Evolutionary conservation across 73 alveolate genomes (phyloP).

Genomic region (Diophrys sp.): DNA sequence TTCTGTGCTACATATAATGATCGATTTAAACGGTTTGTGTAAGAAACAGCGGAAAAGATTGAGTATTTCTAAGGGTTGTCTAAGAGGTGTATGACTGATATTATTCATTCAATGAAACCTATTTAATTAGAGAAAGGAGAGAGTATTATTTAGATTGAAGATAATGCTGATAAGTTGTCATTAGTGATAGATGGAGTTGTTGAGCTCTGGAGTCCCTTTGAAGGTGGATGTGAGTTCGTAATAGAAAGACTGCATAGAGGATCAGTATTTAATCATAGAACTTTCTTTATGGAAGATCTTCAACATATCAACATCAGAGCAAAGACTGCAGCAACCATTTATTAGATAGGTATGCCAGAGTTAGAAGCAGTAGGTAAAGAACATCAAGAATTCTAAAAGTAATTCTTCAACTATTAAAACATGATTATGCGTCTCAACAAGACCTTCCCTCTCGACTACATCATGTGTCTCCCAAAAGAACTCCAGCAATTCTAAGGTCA

Average conservation of each 20-base stretch:
- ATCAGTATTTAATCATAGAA: constrained; percentile 32
- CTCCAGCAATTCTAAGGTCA: not conserved
- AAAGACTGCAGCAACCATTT: constrained; percentile 12
- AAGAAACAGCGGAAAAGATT: too few species aligned
- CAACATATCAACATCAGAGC: constrained; percentile 10
- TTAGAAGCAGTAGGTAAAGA: not conserved
- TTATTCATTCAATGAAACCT: too few species aligned
- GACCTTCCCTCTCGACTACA: constrained; percentile 1
- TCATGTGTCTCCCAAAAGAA: not conserved
- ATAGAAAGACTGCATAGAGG: constrained; percentile 41
- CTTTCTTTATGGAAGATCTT: constrained; percentile 37
- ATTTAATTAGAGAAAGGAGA: too few species aligned
- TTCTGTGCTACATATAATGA: too few species aligned
- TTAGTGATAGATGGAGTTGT: constrained; percentile 33
- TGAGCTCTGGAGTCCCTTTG: constrained; percentile 12
- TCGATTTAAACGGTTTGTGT: too few species aligned
- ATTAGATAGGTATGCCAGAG: constrained; percentile 6
- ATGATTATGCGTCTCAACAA: not conserved
- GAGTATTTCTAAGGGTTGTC: too few species aligned
- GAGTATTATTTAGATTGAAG: too few species aligned
- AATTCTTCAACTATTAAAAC: not conserved
- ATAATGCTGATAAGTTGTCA: constrained; percentile 16
- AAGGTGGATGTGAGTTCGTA: not conserved
- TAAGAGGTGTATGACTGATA: too few species aligned
- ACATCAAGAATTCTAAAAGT: not conserved